phyloP scores from a whole-genome alignment of 306 rosid species.

The Ochetophila trinervis region DNA sequence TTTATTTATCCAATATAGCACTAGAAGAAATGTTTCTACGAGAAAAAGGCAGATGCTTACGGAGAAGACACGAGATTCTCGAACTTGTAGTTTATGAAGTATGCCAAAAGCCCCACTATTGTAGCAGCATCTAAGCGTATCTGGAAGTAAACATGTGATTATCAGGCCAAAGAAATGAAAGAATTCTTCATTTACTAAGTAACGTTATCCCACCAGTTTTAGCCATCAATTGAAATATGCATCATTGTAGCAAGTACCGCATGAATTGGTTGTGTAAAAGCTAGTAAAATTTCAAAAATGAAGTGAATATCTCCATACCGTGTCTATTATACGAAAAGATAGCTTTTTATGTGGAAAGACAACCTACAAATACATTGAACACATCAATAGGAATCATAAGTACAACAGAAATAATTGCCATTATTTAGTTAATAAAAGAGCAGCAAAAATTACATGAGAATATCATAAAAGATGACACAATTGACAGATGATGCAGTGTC shows the following conservation, averaged over 20 bases:
- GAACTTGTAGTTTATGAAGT: constrained; percentile 89
- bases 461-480: constrained; percentile 16
- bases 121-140: constrained; percentile 93
- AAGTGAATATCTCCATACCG: constrained; percentile 38
- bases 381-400: constrained; percentile 7
- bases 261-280: too few species aligned
- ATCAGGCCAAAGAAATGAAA: constrained; percentile 9
- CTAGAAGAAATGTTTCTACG: neutral
- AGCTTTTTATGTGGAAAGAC: constrained; percentile 93
- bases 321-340: constrained; percentile 93
- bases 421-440: constrained; percentile 7
- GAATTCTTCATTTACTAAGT: neutral
- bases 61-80: constrained; percentile 76
- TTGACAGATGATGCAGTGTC: constrained; percentile 31
- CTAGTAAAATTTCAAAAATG: too few species aligned
- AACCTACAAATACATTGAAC: constrained; percentile 58
- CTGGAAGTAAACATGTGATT: constrained; percentile 37
- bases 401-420: constrained; percentile 24
- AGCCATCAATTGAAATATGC: neutral
- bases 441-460: constrained; percentile 15
- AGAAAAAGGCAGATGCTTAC: constrained; percentile 48
- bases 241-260: constrained; percentile 2
- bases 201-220: neutral
- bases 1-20: neutral
- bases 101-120: constrained; percentile 83